phyloP scores from a whole-genome alignment of 1,284 basidiomycete genomes.

The Pascua guehoae region DNA sequence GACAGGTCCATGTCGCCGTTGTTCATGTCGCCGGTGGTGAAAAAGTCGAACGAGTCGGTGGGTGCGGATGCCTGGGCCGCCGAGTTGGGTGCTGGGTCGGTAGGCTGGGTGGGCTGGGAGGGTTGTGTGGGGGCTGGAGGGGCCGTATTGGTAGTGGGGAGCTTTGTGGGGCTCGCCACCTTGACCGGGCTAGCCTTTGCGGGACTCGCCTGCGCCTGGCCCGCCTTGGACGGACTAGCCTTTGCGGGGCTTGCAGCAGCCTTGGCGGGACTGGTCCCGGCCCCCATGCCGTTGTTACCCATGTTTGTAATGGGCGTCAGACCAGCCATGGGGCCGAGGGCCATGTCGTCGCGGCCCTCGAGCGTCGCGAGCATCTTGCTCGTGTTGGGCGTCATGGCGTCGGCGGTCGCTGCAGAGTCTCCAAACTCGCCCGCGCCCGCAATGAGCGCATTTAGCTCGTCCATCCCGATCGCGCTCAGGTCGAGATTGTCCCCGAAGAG shows the following conservation, averaged over 20 bases:
- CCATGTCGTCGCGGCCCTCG: not conserved
- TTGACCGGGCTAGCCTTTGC: not conserved
- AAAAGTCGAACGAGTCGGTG: conserved; percentile 4
- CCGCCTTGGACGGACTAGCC: not conserved
- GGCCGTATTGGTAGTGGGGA: no score
- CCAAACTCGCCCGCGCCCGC: conserved; percentile 15
- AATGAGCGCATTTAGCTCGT: conserved; percentile 26
- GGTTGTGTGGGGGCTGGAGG: not conserved
- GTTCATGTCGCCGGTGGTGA: conserved; percentile 2
- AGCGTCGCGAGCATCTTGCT: conserved; percentile 15
- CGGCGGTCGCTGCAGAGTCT: not conserved
- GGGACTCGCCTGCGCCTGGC: not conserved
- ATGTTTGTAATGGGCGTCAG: no score
- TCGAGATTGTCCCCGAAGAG: conserved; percentile 14
- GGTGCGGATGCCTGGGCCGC: not conserved
- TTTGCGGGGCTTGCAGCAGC: no score
- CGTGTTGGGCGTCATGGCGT: conserved; percentile 20
- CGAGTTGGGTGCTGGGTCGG: not conserved
- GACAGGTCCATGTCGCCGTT: conserved; percentile 13
- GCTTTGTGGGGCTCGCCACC: no score
- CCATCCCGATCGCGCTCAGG: conserved; percentile 17
- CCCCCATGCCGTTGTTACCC: not conserved
- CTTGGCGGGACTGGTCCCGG: no score
- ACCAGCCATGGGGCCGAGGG: no score
- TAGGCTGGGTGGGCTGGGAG: not conserved